Percentiles rank a stretch among this genome's conserved stretches.
These are phyloP conservation scores for Arxiozyma heterogenica DNA, from an alignment of 1,139 yeast species.

Conservation along the genomic window DNA sequence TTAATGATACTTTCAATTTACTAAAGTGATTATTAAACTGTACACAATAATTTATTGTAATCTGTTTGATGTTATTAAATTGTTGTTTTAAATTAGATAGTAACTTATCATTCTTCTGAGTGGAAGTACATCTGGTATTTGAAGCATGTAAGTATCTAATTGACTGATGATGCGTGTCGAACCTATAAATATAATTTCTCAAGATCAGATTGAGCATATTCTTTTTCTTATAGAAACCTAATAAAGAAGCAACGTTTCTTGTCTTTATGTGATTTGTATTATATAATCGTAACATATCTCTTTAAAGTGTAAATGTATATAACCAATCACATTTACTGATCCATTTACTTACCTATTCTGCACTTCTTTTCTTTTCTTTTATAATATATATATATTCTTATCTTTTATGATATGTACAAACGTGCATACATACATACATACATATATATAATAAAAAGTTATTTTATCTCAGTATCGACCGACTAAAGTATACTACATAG, in stretches of 20 bases:
- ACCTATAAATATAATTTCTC: neutral
- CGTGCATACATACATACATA: too few species aligned
- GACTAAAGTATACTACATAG: neutral
- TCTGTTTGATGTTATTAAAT: neutral
- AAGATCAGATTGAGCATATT: neutral
- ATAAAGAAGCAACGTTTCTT: neutral
- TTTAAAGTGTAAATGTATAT: neutral
- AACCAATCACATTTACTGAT: neutral
- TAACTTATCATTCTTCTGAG: neutral
- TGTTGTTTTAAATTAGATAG: neutral
- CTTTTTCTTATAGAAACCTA: too few species aligned
- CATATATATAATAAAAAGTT: neutral
- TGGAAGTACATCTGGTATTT: neutral
- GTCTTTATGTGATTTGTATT: neutral
- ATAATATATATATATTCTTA: too few species aligned
- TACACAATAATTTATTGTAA: neutral
- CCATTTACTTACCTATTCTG: neutral
- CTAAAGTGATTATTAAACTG: constrained; percentile 17
- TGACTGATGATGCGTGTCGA: neutral
- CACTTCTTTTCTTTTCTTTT: too few species aligned
- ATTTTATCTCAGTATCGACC: neutral
- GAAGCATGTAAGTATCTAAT: neutral
- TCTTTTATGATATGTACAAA: neutral
- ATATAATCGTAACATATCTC: neutral
- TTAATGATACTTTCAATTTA: constrained; percentile 31